Evolutionary conservation across 208 protist species (phyloP).

Genomic region (Leishmania gerbilli): DNA sequence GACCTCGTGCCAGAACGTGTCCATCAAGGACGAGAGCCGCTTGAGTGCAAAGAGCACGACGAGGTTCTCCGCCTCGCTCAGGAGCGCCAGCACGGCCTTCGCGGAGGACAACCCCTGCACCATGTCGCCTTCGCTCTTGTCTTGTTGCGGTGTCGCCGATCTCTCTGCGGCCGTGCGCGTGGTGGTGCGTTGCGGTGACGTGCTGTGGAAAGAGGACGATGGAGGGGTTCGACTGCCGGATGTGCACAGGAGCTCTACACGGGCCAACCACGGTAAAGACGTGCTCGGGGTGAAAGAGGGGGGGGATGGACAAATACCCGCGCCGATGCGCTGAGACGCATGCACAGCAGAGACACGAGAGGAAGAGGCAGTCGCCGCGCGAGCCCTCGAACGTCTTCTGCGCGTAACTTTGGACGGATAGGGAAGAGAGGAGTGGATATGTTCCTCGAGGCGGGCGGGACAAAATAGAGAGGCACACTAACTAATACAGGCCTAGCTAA

Average conservation of each 20-base stretch:
- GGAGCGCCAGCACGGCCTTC: constrained; percentile 82
- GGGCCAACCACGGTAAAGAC: neutral
- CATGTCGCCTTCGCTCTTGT: constrained; percentile 25
- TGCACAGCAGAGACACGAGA: neutral
- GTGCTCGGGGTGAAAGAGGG: neutral
- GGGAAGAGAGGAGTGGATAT: neutral
- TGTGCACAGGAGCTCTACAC: too few relatives aligned
- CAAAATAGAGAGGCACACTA: constrained; percentile 10
- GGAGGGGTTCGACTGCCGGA: too few relatives aligned
- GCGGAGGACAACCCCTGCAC: constrained; percentile 68
- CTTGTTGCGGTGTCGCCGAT: neutral
- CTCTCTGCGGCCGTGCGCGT: neutral
- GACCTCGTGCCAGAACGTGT: constrained; percentile 92
- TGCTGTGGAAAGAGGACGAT: neutral
- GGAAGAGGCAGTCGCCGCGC: neutral
- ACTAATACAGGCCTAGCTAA: neutral
- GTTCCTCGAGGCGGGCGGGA: neutral
- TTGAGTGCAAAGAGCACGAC: constrained; percentile 82
- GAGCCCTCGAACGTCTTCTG: neutral
- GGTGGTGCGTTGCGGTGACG: neutral
- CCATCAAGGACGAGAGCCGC: constrained; percentile 72
- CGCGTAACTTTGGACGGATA: neutral
- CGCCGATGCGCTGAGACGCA: neutral
- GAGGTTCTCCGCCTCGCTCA: constrained; percentile 68
- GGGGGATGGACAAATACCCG: too few relatives aligned